These are phyloP conservation scores for Phyllosticta paracitricarpa DNA, from an alignment of 2,329 filamentous ascomycete genomes.

Conservation along the genomic window DNA sequence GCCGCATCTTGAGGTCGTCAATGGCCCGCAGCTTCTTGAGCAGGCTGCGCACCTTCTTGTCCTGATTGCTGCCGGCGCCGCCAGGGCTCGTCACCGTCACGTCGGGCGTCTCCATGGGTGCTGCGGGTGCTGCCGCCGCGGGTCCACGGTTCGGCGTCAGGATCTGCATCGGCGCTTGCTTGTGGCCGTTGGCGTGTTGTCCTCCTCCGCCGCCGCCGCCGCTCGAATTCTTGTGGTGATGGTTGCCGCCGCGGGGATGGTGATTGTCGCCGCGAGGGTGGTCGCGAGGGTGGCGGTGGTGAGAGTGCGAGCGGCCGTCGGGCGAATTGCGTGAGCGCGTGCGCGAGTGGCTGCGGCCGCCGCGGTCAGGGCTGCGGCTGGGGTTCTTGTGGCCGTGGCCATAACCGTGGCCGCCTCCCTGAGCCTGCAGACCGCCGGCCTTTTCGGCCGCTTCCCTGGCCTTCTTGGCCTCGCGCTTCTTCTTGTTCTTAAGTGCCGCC, in stretches of 20 bases:
- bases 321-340: constrained; percentile 31
- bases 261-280: not conserved
- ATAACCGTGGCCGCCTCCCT: constrained; percentile 17
- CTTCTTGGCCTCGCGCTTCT: constrained; percentile 93
- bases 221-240: not conserved
- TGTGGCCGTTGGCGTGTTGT: not conserved
- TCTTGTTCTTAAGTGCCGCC: constrained; percentile 90
- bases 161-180: constrained; percentile 16
- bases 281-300: constrained; percentile 6
- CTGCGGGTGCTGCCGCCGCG: not conserved
- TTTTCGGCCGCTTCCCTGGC: constrained; percentile 63
- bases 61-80: constrained; percentile 47
- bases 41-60: constrained; percentile 89
- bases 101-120: constrained; percentile 28
- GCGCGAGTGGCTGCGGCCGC: constrained; percentile 45
- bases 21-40: constrained; percentile 98
- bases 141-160: constrained; percentile 20
- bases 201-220: not conserved
- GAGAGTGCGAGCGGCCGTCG: constrained; percentile 3
- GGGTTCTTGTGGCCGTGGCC: constrained; percentile 16
- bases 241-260: not conserved
- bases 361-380: constrained; percentile 55
- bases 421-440: constrained; percentile 20
- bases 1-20: constrained; percentile 94
- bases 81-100: constrained; percentile 46